Evolutionary conservation across 352 stramenopile species (phyloP).

Genomic region (Phytophthora constricta): DNA sequence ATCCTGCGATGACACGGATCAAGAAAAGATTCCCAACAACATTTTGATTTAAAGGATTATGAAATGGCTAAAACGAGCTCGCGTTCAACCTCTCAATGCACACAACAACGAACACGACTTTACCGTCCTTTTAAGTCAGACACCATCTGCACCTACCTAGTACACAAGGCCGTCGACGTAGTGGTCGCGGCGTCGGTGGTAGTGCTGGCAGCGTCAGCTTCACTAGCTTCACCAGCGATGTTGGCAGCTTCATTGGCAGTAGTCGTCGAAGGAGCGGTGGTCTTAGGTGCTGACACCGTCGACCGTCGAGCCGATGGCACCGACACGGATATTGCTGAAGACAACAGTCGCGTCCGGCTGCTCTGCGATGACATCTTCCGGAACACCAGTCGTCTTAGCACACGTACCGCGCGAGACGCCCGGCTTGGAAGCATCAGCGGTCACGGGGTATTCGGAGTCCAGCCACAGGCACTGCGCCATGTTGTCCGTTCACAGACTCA

Average conservation of each 20-base stretch:
- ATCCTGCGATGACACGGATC: too few species aligned
- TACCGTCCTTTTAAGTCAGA: too few species aligned
- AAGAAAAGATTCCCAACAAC: too few species aligned
- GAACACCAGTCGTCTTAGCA: neutral
- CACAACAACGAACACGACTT: too few species aligned
- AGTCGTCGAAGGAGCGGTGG: slow-evolving; percentile 5
- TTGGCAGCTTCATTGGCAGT: slow-evolving; percentile 49
- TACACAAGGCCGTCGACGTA: too few species aligned
- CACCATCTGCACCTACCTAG: too few species aligned
- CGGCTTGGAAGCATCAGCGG: neutral
- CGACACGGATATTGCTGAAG: slow-evolving; percentile 1
- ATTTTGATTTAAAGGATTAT: too few species aligned
- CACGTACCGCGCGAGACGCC: neutral
- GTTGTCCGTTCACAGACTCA: slow-evolving; percentile 3
- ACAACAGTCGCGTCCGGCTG: neutral
- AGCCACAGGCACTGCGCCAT: neutral
- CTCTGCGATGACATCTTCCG: neutral
- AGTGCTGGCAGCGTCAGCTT: neutral
- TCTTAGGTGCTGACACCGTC: neutral
- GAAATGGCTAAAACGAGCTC: too few species aligned
- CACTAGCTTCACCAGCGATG: neutral
- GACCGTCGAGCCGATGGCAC: neutral
- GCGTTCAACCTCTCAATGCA: too few species aligned
- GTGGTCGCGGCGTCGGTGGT: too few species aligned
- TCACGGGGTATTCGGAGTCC: slow-evolving; percentile 1